Evolutionary conservation across 2,329 filamentous ascomycete species (phyloP), one percentile per base, ranked within the genome.

Genomic region (Zasmidium cellare): DNA sequence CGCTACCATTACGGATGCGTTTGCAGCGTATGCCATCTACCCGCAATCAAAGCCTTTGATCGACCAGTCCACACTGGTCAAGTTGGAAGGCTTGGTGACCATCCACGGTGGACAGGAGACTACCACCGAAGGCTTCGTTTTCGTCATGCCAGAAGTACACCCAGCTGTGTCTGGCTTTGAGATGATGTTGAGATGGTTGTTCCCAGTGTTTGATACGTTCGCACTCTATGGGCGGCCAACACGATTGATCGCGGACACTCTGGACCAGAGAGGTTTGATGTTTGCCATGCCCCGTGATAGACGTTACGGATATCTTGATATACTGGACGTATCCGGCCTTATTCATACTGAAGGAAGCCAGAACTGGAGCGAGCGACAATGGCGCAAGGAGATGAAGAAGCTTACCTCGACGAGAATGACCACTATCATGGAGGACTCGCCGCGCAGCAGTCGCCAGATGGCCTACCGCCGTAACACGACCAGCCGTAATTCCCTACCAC

Each of bases 141-240:
- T 99, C 70, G 87, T 97, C 65, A 97, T 99, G 92, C 94, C 94
- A 3, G 94, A 99, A 74, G 85, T 89, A 1, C 91, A 91, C 69
- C 88, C 93, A n/a, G 92, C 91, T 18, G 89, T 99, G 12, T 90
- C 86, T 55, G 94, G 94, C 0, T 96, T 97, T 66, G 94, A 97
- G 74, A 97, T 96, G 82, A 88, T 99, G 82, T 80, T 99, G 31
- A 86, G 91, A 47, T 97, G 90, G 77, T 80, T 99, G 12, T 96
- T 99, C 72, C 94, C 94, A 0, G 90, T 92, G 0, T 99, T 91
- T 80, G 94, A 99, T 72, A 91, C 91, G 0, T 99, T 97, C 73
- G 86, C 83, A 41, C 80, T 99, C 1, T 99, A 99, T 68, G 94
- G 94, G 24, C 88, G 94, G 20, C 94, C 94, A 0, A 89, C 85